phyloP scores from a whole-genome alignment of 2,329 filamentous ascomycete species.

The Colletotrichum higginsianum region DNA sequence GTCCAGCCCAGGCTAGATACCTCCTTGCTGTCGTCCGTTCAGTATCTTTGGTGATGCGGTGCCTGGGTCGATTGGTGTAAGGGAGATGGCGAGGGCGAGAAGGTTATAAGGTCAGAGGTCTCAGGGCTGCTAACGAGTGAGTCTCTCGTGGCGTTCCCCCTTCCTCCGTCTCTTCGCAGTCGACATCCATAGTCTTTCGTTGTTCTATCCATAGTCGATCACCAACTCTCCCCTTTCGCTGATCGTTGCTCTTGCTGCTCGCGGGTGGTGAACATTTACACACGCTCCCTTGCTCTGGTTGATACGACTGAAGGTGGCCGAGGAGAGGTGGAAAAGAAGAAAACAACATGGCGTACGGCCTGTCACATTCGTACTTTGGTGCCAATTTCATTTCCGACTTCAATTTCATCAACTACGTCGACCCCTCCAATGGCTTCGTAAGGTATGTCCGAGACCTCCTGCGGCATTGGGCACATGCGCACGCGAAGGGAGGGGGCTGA shows the following conservation, averaged over 20 bases:
- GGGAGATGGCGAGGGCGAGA: constrained; percentile 19
- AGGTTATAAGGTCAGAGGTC: constrained; percentile 31
- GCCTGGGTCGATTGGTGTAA: constrained; percentile 26
- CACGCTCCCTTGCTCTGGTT: neutral
- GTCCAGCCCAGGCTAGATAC: neutral
- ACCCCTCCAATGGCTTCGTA: constrained; percentile 79
- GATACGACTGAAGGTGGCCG: neutral
- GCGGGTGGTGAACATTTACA: constrained; percentile 5
- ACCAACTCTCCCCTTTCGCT: neutral
- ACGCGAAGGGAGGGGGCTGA: no score
- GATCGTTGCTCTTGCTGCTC: neutral
- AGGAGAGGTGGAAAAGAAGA: neutral
- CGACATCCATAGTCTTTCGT: constrained; percentile 27
- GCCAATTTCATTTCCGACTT: constrained; percentile 63
- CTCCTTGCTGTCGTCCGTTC: neutral
- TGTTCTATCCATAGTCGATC: constrained; percentile 15
- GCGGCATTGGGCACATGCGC: neutral
- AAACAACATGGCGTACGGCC: constrained; percentile 52
- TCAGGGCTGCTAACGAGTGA: neutral
- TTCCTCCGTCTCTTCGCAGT: constrained; percentile 6
- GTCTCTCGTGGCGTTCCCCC: neutral
- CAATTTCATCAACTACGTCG: constrained; percentile 64
- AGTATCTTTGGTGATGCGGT: constrained; percentile 13
- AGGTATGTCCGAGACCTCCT: constrained; percentile 61
- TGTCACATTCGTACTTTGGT: constrained; percentile 60